Base-by-base conservation (phyloP, 1,284 basidiomycete genomes). In the Leccinum cinnamomeum region DNA sequence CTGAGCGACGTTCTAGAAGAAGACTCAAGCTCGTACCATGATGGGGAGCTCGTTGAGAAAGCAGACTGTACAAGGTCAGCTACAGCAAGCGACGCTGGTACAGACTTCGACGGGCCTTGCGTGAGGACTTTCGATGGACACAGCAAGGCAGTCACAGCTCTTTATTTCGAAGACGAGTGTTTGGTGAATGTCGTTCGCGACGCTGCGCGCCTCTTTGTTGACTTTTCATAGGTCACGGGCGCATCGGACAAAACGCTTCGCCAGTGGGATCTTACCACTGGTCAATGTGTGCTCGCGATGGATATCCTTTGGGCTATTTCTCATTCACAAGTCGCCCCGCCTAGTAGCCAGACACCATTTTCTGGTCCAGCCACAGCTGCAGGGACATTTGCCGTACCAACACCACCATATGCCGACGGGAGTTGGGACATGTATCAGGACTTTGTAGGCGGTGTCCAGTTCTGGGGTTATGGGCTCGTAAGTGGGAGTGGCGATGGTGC, bases 301-400 rank as follows among this genome's bases (percentile, higher is more conserved):
- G 97, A 99, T 78, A 97, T 99, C 64, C 86, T 99, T 18, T 99
- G 97, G 97, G 97, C 97, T 3, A 98, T 99, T 69, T 94, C 94
- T 16, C 97, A 99, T 78, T 90, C 95, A 2, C 84, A 89, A 8
- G 77, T 82, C n/a, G 74, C 82, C 2, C 72, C 74, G 11, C 69
- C 84, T 65, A 76, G 79, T 28, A 74, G 71, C 41, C 74, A 76
- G 60, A 73, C 80, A 62, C 77, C 79, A 35, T 86, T 90, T 73
- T 76, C 84, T 30, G 83, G 82, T 14, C 76, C 82, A 0, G 81
- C 82, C 0, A 82, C 86, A 0, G 84, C 86, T 6, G 82, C 88
- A 11, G 86, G 86, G 58, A 80, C 81, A 10, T 95, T 95, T 71
- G 85, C 89, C 1, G 85, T 94, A 1, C 92, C 94, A 18, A 95